Base-by-base conservation (phyloP, 192 early-diverging fungal species). In the Gaertneriomyces sp. region DNA sequence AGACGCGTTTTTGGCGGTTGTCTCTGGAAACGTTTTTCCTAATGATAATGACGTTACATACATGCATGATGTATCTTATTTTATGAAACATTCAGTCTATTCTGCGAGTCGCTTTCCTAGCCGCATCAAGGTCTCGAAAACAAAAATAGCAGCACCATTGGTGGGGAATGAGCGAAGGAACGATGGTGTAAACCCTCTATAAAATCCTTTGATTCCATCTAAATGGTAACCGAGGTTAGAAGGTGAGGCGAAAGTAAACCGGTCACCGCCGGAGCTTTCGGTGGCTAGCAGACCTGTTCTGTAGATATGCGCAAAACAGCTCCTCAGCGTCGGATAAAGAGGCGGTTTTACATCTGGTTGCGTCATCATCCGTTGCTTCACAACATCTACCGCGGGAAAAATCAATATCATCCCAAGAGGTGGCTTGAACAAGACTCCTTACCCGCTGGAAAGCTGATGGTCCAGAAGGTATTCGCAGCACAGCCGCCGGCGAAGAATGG, bases 291-390 rank as follows among this genome's bases (percentile, higher is more conserved):
- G 40, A 77, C 79, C 79, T 61, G 85, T 83, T 55, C 69, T 62
- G 60, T 85, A 68, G 12, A 90, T 78, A 64, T 85, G 73, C 41
- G 68, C 68, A 40, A 75, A 78, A 58, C 84, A 83, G 44, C 81
- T 80, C 7, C 67, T 52, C 7, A 87, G 63, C 19, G 64, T 85
- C 10, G 85, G 88, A 66, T 85, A 90, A 45, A 71, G 70, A 16
- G 20, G 54, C 14, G 83, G 82, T 2, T 78, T 85, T 19, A 83
- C 78, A 69, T 90, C 88, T 0, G 90, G 88, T 64, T 94, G 93
- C 0, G 91, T 91, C 96, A 96, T 96, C 62, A 91, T 91, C 14
- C 88, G 81, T 69, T 95, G 96, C 73, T 98, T 98, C 51, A 95
- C 87, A 0, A 93, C 85, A 75, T 98, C 90, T 85, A 46, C n/a